phyloP scores from a whole-genome alignment of 768 basidiomycete species.

The Calocera cornea region DNA sequence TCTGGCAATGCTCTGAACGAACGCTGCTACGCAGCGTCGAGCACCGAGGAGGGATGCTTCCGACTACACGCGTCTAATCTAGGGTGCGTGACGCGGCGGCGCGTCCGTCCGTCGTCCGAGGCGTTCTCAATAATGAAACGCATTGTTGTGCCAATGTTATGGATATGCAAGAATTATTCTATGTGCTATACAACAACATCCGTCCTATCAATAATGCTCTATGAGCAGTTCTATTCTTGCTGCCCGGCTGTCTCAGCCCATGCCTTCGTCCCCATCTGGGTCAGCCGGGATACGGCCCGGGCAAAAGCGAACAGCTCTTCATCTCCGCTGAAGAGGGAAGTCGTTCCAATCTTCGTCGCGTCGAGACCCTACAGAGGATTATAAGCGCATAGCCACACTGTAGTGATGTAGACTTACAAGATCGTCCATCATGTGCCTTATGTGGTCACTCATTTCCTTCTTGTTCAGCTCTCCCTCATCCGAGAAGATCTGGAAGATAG shows the following conservation, averaged over 20 bases:
- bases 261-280: constrained; percentile 82
- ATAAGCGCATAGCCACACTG: constrained; percentile 10
- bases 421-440: constrained; percentile 91
- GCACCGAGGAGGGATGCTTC: background rate
- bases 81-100: background rate
- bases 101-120: background rate
- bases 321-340: constrained; percentile 88
- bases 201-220: background rate
- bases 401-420: constrained; percentile 41
- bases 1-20: background rate
- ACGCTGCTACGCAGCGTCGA: background rate
- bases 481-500: constrained; percentile 80
- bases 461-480: constrained; percentile 35
- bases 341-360: constrained; percentile 62
- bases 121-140: background rate
- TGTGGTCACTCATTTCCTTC: constrained; percentile 55
- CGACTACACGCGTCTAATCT: constrained; percentile 1
- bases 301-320: constrained; percentile 97
- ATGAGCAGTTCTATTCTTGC: background rate
- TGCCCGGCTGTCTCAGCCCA: constrained; percentile 42
- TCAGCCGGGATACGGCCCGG: constrained; percentile 73
- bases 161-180: background rate
- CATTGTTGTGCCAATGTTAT: background rate
- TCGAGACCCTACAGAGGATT: constrained; percentile 45
- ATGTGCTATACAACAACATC: background rate